phyloP scores from a whole-genome alignment of 2,329 filamentous ascomycete genomes.

The Fusarium multiceps region DNA sequence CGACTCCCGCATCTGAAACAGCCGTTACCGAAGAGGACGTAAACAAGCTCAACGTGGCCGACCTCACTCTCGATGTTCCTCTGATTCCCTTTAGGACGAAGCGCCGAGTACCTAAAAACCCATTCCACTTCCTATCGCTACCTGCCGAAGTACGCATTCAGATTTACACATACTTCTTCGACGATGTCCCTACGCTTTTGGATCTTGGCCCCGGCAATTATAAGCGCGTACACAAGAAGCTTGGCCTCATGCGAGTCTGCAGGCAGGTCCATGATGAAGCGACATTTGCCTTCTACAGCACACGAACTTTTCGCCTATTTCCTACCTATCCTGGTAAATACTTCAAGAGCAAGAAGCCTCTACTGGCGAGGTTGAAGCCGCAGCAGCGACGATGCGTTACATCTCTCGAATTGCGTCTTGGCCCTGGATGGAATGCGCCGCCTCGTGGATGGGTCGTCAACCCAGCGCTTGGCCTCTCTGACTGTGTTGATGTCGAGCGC shows the following conservation, averaged over 20 bases:
- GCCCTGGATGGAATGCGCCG: slow-evolving; percentile 77
- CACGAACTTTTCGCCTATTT: slow-evolving; percentile 72
- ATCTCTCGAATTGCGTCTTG: slow-evolving; percentile 75
- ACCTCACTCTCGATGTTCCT: slow-evolving; percentile 57
- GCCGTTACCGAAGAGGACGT: slow-evolving; percentile 56
- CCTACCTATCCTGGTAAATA: slow-evolving; percentile 71
- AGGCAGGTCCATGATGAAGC: slow-evolving; percentile 72
- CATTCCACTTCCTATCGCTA: slow-evolving; percentile 74
- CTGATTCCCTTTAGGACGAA: slow-evolving; percentile 49
- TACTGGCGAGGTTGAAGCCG: slow-evolving; percentile 73
- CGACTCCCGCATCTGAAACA: slow-evolving; percentile 49
- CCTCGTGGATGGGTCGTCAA: slow-evolving; percentile 78
- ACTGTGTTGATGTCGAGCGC: slow-evolving; percentile 68
- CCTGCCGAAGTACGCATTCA: slow-evolving; percentile 76
- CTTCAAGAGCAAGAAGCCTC: slow-evolving; percentile 78
- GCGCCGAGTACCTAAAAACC: slow-evolving; percentile 50
- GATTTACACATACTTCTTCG: slow-evolving; percentile 74
- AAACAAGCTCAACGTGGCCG: slow-evolving; percentile 55
- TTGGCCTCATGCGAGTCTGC: slow-evolving; percentile 71
- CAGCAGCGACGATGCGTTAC: slow-evolving; percentile 70
- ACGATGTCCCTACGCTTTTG: slow-evolving; percentile 63
- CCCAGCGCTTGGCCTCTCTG: slow-evolving; percentile 69
- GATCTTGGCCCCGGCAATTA: slow-evolving; percentile 76
- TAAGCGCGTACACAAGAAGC: slow-evolving; percentile 67
- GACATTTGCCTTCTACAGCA: slow-evolving; percentile 73